These are phyloP conservation scores for Podospora pseudopauciseta DNA, from an alignment of 495 filamentous ascomycete genomes.

Conservation along the genomic window DNA sequence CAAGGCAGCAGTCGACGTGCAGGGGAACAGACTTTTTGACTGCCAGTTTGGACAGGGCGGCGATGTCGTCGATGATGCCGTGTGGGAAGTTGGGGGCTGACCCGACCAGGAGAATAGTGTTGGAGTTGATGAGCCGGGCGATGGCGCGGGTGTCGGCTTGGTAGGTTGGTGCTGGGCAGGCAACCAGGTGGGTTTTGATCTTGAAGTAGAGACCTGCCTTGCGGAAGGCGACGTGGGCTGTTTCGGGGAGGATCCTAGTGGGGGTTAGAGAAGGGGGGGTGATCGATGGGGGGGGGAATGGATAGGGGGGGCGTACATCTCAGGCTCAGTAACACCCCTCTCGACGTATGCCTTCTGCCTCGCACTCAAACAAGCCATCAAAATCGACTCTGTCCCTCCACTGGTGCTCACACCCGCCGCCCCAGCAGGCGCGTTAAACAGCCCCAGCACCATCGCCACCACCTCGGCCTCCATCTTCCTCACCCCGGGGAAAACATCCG, in stretches of 20 bases:
- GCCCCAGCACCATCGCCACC: slow-evolving; percentile 86
- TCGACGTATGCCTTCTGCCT: slow-evolving; percentile 83
- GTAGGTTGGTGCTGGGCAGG: slow-evolving; percentile 79
- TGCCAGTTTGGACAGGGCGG: slow-evolving; percentile 79
- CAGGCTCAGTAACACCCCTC: slow-evolving; percentile 84
- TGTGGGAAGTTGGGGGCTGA: slow-evolving; percentile 97
- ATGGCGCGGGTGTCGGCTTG: slow-evolving; percentile 76
- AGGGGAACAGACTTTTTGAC: slow-evolving; percentile 73
- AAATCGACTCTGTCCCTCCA: slow-evolving; percentile 91
- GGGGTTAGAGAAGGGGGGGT: background rate
- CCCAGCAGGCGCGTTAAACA: slow-evolving; percentile 86
- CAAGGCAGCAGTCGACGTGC: slow-evolving; percentile 96
- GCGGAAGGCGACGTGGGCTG: slow-evolving; percentile 91
- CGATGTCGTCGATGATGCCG: slow-evolving; percentile 94
- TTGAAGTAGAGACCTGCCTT: slow-evolving; percentile 94
- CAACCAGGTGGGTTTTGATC: slow-evolving; percentile 87
- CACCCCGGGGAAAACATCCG: slow-evolving; percentile 96
- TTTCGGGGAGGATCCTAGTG: slow-evolving; percentile 82
- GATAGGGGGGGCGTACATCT: slow-evolving; percentile 62
- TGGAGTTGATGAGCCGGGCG: slow-evolving; percentile 83
- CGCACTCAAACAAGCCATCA: slow-evolving; percentile 88
- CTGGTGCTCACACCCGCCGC: slow-evolving; percentile 87
- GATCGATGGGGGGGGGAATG: background rate
- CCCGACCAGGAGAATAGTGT: slow-evolving; percentile 94
- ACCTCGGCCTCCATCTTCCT: slow-evolving; percentile 99